Evolutionary conservation across 2,329 filamentous ascomycete genomes (phyloP), one percentile per base, ranked within the genome.

Genomic region (Botrytis galanthina): DNA sequence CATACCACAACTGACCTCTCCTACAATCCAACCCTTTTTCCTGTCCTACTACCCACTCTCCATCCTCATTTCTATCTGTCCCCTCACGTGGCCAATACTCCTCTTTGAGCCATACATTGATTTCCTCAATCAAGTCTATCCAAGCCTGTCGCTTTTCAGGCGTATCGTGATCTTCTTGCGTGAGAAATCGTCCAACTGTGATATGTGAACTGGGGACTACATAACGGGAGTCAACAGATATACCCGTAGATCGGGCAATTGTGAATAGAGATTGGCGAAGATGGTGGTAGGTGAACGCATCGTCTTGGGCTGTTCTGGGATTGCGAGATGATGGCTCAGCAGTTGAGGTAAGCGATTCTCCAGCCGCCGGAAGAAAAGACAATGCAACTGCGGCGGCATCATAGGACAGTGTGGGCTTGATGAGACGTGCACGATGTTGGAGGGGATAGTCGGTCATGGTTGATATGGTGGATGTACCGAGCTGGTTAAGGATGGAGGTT

Each of bases 191-290:
- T 0, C 89, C 95, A 73, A 98, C 88, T 0, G 95, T 98, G 79
- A 98, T 88, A 83, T 98, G 95, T 26, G 93, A 94, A 64, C 92
- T 95, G 2, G 95, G 95, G 3, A 97, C 93, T 37, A 95, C 90
- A 81, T 98, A 98, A 73, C 95, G 87, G 70, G 92, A 93, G 35
- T 87, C 91, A 48, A 97, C 87, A 26, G 87, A 83, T n/a, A 95
- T 85, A 1, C 92, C 93, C 0, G 89, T 86, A 5, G 83, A 84
- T 63, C 85, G 84, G 5, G 89, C 87, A 39, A 89, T 84, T 67
- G 87, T 85, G 81, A 91, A 96, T 20, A 97, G 81, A 80, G 97
- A 94, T 6, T 91, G 87, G 4, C 95, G 90, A 14, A 98, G 88
- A 82, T 98, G 95, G 80, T 98, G 95, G 81, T 98, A 98, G 0